These are phyloP conservation scores for Neurospora africana DNA, from an alignment of 495 filamentous ascomycete genomes.

Conservation along the genomic window DNA sequence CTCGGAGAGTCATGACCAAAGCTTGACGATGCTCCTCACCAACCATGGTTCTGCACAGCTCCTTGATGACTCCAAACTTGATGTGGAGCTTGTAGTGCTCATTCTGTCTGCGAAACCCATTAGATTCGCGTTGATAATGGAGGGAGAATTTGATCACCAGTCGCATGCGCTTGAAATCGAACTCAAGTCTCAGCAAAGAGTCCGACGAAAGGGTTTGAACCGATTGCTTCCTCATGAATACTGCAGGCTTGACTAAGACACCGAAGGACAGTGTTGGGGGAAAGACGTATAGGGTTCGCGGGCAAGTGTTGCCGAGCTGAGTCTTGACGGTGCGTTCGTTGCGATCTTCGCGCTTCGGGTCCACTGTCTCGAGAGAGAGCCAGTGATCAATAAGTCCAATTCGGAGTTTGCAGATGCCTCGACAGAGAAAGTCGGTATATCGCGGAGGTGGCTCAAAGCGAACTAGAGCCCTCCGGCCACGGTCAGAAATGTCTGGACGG, in stretches of 20 bases:
- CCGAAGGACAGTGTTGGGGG: constrained; percentile 41
- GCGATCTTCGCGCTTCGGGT: background rate
- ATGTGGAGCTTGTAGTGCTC: constrained; percentile 43
- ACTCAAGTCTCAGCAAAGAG: constrained; percentile 16
- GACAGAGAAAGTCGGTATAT: constrained; percentile 9
- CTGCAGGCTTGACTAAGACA: constrained; percentile 31
- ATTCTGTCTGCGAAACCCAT: constrained; percentile 6
- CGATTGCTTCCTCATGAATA: constrained; percentile 42
- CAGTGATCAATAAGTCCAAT: background rate
- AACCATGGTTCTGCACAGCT: constrained; percentile 38
- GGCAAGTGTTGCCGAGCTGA: constrained; percentile 20
- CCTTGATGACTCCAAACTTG: constrained; percentile 51
- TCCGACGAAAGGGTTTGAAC: constrained; percentile 2
- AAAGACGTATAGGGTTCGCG: constrained; percentile 17
- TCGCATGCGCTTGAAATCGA: constrained; percentile 34
- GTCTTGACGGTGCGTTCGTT: constrained; percentile 9
- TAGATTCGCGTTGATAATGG: background rate
- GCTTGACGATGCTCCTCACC: constrained; percentile 20
- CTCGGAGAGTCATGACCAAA: constrained; percentile 50
- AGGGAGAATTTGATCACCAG: constrained; percentile 30
- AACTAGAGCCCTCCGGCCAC: constrained; percentile 15
- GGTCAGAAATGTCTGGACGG: background rate
- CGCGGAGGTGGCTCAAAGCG: constrained; percentile 30
- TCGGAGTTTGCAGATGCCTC: constrained; percentile 5
- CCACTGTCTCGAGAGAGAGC: background rate